A percentile compares a stretch with the other conserved stretches of the same genome.
phyloP scores from a whole-genome alignment of 176 grass and related monocot genomes.

The Thinopyrum elongatum region DNA sequence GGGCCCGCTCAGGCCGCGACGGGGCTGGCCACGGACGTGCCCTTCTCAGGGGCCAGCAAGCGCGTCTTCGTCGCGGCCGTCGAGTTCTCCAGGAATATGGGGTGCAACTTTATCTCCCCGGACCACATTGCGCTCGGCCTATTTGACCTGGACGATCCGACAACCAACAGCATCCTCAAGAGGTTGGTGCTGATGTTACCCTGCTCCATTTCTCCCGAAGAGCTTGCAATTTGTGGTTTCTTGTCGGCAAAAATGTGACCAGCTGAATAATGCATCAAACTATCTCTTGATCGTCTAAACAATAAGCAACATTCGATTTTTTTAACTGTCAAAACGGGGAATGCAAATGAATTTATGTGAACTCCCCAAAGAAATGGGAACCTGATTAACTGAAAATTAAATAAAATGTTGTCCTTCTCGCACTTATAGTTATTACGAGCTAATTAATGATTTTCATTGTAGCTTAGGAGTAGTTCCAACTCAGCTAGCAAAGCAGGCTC shows the following conservation, averaged over 20 bases:
- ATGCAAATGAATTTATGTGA: background rate
- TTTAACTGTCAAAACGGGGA: background rate
- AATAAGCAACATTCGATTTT: background rate
- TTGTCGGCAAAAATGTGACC: background rate
- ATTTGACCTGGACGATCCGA: conserved; percentile 69
- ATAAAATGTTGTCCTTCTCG: background rate
- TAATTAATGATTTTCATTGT: conserved; percentile 29
- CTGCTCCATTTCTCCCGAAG: background rate
- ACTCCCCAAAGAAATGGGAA: background rate
- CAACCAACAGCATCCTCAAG: conserved; percentile 57
- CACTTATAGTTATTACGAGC: background rate
- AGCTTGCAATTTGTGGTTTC: background rate
- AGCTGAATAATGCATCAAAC: background rate
- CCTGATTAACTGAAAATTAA: background rate
- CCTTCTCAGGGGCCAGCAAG: conserved; percentile 71
- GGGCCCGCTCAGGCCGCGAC: conserved; percentile 6
- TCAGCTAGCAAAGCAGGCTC: conserved; percentile 67
- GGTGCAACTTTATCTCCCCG: conserved; percentile 77
- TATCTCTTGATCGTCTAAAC: background rate
- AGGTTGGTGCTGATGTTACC: conserved; percentile 47
- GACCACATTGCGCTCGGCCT: conserved; percentile 90
- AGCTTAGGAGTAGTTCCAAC: conserved; percentile 79
- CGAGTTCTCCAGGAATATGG: conserved; percentile 75
- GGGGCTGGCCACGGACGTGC: conserved; percentile 67
- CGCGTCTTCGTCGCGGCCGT: conserved; percentile 72